Conservation (phyloP, 108 stramenopile genomes). For the Stephanodiscus triporus region DNA sequence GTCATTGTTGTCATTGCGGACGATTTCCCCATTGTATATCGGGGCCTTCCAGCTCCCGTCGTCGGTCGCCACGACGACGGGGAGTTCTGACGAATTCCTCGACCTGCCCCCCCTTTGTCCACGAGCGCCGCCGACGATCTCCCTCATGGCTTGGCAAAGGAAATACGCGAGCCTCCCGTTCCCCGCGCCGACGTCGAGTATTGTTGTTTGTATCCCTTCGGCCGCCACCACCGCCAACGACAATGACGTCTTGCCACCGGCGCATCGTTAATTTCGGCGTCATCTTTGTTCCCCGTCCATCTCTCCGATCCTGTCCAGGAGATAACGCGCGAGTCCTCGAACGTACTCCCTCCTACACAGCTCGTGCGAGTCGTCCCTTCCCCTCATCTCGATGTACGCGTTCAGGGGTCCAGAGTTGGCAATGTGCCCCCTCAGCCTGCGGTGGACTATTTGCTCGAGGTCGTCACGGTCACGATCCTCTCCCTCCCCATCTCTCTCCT, state of each 20-base stretch:
- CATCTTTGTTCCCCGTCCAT: conserved; percentile 15
- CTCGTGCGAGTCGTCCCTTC: conserved; percentile 71
- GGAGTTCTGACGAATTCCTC: conserved; percentile 1
- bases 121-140: no score
- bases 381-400: conserved; percentile 70
- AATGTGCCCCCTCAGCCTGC: conserved; percentile 58
- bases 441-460: conserved; percentile 59
- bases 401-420: conserved; percentile 72
- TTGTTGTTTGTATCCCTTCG: conserved; percentile 34
- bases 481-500: conserved; percentile 2
- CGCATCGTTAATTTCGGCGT: no score
- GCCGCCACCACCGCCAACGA: background rate
- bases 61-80: conserved; percentile 71
- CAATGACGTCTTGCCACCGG: no score
- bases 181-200: conserved; percentile 87
- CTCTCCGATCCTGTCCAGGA: conserved; percentile 49
- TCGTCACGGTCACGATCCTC: conserved; percentile 4
- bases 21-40: conserved; percentile 22
- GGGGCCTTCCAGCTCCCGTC: conserved; percentile 78
- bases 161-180: conserved; percentile 76
- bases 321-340: conserved; percentile 68
- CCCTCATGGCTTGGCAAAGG: conserved; percentile 55
- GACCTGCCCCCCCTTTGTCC: no score
- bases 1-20: no score
- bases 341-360: conserved; percentile 82